These are phyloP conservation scores for Fonsecaea pedrosoi DNA, from an alignment of 2,329 filamentous ascomycete species.

Conservation along the genomic window DNA sequence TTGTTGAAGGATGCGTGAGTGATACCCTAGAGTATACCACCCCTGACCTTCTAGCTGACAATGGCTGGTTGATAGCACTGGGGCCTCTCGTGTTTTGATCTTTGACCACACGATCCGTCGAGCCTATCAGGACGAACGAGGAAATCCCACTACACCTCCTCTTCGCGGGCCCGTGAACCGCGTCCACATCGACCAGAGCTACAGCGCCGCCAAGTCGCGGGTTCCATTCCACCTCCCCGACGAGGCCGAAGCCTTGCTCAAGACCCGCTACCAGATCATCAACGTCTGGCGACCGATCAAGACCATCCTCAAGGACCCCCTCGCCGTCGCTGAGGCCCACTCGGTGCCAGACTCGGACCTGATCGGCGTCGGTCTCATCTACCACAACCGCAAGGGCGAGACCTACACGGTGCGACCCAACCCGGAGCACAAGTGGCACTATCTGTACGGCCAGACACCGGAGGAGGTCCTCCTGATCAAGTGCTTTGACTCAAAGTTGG, in stretches of 20 bases:
- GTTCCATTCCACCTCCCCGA: conserved; percentile 54
- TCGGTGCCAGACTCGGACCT: conserved; percentile 60
- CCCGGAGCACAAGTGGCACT: conserved; percentile 59
- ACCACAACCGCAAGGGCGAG: conserved; percentile 59
- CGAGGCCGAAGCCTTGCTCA: conserved; percentile 52
- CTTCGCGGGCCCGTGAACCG: conserved; percentile 56
- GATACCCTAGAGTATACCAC: neutral
- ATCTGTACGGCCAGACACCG: conserved; percentile 58
- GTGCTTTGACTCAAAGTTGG: conserved; percentile 65
- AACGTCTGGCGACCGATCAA: conserved; percentile 62
- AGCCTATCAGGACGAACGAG: conserved; percentile 42
- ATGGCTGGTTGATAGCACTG: conserved; percentile 55
- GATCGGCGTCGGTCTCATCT: conserved; percentile 58
- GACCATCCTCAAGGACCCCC: conserved; percentile 60
- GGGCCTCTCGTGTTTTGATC: conserved; percentile 63
- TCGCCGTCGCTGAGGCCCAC: conserved; percentile 60
- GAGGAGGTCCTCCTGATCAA: conserved; percentile 66
- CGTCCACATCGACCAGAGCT: conserved; percentile 61
- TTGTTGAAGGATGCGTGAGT: conserved; percentile 46
- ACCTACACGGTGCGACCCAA: conserved; percentile 56
- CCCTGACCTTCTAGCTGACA: conserved; percentile 33
- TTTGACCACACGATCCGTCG: conserved; percentile 70
- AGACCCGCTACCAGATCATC: conserved; percentile 57
- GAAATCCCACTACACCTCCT: conserved; percentile 35
- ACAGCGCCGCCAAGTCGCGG: conserved; percentile 51